A percentile compares a stretch with the other conserved stretches of the same genome.
phyloP scores from a whole-genome alignment of 2,329 filamentous ascomycete species.

The Cercospora sesami region DNA sequence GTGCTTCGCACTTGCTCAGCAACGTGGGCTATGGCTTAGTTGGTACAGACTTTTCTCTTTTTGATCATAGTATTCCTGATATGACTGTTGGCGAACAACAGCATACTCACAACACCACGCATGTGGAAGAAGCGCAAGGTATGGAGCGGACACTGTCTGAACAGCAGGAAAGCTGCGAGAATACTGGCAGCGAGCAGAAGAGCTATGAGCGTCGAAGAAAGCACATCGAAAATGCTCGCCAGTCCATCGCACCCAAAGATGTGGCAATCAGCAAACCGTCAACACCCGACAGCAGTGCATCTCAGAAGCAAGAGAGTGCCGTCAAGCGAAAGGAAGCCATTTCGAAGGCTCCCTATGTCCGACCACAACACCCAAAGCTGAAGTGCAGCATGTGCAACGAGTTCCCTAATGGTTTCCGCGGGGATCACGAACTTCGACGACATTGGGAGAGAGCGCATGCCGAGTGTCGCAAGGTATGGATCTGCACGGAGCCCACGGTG shows the following conservation, averaged over 20 bases:
- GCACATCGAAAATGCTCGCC: conserved; percentile 35
- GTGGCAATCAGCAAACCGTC: conserved; percentile 14
- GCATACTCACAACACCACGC: conserved; percentile 22
- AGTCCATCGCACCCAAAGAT: conserved; percentile 33
- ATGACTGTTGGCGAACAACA: conserved; percentile 19
- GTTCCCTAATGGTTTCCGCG: conserved; percentile 76
- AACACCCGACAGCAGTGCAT: not conserved
- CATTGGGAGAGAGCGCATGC: conserved; percentile 66
- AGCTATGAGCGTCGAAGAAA: conserved; percentile 34
- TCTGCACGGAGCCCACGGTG: conserved; percentile 59
- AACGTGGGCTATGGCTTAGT: conserved; percentile 33
- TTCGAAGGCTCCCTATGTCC: conserved; percentile 58
- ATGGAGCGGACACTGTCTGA: conserved; percentile 32
- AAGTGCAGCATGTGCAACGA: conserved; percentile 70
- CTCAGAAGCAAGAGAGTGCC: not conserved
- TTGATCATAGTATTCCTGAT: conserved; percentile 30
- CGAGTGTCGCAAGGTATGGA: conserved; percentile 59
- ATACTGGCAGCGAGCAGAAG: conserved; percentile 26
- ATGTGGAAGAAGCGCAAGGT: conserved; percentile 19
- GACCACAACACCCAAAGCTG: conserved; percentile 70
- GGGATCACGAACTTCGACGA: conserved; percentile 69
- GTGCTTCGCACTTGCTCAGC: conserved; percentile 28
- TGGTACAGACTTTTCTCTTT: conserved; percentile 30
- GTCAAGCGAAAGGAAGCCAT: conserved; percentile 36
- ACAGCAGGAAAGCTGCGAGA: conserved; percentile 24